phyloP scores from a whole-genome alignment of 306 rosid species.

The Acacia crassicarpa region DNA sequence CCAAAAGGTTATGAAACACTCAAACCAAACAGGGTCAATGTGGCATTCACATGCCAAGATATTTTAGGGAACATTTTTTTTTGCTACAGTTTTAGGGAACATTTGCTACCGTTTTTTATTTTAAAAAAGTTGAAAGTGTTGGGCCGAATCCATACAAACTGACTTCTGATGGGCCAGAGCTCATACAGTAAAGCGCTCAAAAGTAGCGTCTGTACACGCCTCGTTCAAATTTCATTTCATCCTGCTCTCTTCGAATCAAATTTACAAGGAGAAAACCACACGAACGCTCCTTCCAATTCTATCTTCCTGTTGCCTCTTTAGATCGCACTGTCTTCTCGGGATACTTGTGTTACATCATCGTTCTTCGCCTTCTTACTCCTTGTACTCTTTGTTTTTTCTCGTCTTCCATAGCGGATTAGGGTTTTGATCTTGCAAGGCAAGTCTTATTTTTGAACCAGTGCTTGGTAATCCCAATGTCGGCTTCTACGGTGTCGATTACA shows the following conservation, averaged over 20 bases:
- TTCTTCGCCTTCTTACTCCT: not conserved
- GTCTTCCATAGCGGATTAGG: slow-evolving; percentile 23
- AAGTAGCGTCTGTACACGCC: not conserved
- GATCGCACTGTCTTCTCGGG: not conserved
- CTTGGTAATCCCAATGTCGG: slow-evolving; percentile 69
- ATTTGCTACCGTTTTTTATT: too few species aligned
- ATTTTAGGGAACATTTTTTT: too few species aligned
- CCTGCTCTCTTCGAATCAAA: not conserved
- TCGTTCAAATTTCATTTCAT: slow-evolving; percentile 1
- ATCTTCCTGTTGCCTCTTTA: not conserved
- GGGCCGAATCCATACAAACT: not conserved
- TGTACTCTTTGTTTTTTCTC: not conserved
- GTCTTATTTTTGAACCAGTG: not conserved
- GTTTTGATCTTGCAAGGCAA: not conserved
- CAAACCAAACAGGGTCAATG: too few species aligned
- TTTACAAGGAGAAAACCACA: not conserved
- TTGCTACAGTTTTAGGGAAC: too few species aligned
- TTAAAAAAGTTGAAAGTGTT: not conserved
- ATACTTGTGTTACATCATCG: not conserved
- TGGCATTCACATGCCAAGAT: too few species aligned
- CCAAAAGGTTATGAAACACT: too few species aligned
- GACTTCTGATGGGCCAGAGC: not conserved
- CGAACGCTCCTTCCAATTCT: not conserved
- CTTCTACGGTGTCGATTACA: slow-evolving; percentile 90
- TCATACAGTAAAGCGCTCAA: not conserved